Evolutionary conservation across 2,329 filamentous ascomycete genomes (phyloP), one percentile per base, ranked within the genome.

Genomic region (Ilyonectria sp.): DNA sequence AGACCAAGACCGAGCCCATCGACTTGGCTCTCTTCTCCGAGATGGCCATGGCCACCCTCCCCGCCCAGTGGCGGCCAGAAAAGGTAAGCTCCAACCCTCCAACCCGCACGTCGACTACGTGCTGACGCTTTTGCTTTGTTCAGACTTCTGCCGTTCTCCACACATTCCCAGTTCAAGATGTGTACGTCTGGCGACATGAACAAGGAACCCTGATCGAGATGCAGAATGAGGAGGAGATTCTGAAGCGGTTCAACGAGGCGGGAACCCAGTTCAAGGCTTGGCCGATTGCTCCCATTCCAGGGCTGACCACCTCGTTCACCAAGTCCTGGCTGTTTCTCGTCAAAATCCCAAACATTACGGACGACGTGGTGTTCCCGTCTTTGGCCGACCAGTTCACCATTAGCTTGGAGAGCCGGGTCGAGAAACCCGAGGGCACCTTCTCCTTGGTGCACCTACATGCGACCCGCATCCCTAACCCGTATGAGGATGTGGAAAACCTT

Each of bases 241-340:
- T 80, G 1, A 72, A 74, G 17, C 56, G 63, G 0, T 75, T 76
- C 44, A 81, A 81, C 29, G 66, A 78, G 1, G 67, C 63, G 8
- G 58, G 65, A 2, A 62, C 52, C 0, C 33, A 26, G 0, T 77
- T 79, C 43, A 62, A 71, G 7, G 64, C 75, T 1, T 81, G 79
- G 79, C 71, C 75, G 0, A 57, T 81, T n/a, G 75, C 77, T 0
- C 77, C 78, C 0, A 75, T 81, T 1, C 75, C 75, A 0, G 76
- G 73, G 0, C 57, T 76, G 1, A 75, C 69, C 0, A 81, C 74
- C 0, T 70, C 79, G 0, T 81, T 81, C 29, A 56, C 68, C 2
- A 77, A 71, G 15, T 75, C 79, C 0, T 81, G 79, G 79, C 68
- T 81, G 2, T 35, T 81, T 7, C 68, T 81, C 1, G 76, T 81